Conservation (phyloP, 2,329 filamentous ascomycete species). For the Colletotrichum lini region DNA sequence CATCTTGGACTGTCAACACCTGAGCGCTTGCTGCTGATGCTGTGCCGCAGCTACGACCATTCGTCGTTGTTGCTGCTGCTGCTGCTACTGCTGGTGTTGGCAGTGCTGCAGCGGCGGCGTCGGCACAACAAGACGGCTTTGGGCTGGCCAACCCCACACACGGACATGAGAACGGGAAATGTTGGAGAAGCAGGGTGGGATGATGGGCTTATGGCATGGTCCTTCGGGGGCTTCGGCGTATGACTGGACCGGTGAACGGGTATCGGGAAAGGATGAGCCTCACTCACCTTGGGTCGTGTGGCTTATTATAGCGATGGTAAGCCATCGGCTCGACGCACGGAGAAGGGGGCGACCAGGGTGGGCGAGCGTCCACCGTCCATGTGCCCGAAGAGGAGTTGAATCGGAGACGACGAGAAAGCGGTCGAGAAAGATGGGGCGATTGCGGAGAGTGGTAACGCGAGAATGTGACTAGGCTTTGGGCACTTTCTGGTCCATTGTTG, state of each 20-base stretch:
- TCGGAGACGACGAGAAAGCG: conserved; percentile 18
- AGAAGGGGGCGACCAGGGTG: conserved; percentile 35
- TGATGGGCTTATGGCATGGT: conserved; percentile 19
- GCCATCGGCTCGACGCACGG: conserved; percentile 34
- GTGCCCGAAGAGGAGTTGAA: conserved; percentile 9
- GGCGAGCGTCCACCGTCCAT: conserved; percentile 10
- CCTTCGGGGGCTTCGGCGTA: conserved; percentile 24
- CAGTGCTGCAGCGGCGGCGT: conserved; percentile 16
- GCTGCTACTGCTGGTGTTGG: not conserved
- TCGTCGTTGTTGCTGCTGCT: not conserved
- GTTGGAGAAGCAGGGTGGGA: conserved; percentile 10
- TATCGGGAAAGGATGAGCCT: conserved; percentile 26
- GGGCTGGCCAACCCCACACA: conserved; percentile 20
- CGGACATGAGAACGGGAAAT: not conserved
- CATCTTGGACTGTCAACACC: conserved; percentile 1
- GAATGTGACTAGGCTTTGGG: conserved; percentile 10
- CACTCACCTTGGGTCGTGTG: conserved; percentile 3
- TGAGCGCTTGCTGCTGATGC: not conserved
- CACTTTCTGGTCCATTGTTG: conserved; percentile 31
- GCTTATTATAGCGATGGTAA: conserved; percentile 14
- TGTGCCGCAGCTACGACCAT: not conserved
- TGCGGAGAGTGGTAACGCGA: conserved; percentile 29
- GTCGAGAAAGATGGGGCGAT: conserved; percentile 27
- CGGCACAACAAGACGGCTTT: conserved; percentile 10
- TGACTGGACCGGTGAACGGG: conserved; percentile 33